These are phyloP conservation scores for Uronychia setigera DNA, from an alignment of 73 alveolate genomes.

Conservation along the genomic window DNA sequence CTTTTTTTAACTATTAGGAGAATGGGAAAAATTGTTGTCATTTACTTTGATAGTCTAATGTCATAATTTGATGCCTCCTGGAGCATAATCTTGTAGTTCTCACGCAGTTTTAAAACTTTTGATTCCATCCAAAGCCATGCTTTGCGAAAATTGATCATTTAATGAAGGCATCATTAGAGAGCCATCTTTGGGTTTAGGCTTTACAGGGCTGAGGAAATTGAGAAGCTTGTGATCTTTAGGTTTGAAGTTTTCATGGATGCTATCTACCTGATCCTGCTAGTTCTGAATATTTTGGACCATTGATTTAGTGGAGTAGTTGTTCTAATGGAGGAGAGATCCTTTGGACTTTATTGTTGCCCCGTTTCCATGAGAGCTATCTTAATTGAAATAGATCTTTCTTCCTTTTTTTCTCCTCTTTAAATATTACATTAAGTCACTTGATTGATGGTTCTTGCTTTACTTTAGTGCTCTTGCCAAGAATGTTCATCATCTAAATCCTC, in stretches of 20 bases:
- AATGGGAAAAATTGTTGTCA: constrained; percentile 34
- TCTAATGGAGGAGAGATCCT: background rate
- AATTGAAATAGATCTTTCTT: background rate
- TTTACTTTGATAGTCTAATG: constrained; percentile 8
- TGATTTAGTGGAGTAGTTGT: background rate
- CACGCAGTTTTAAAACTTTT: background rate
- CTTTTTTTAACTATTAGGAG: too few species aligned
- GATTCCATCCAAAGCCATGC: background rate
- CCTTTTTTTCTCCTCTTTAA: background rate
- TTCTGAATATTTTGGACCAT: background rate
- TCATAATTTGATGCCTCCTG: background rate
- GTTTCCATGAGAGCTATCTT: background rate
- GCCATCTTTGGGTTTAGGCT: background rate
- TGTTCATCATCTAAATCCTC: background rate
- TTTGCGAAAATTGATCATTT: background rate
- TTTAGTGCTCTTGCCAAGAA: background rate
- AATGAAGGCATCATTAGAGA: background rate
- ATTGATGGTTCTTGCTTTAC: too few species aligned
- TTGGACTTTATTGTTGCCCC: background rate
- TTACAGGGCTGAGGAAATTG: background rate
- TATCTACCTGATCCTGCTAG: background rate
- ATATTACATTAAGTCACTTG: too few species aligned
- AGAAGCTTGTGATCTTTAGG: background rate
- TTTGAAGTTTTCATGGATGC: background rate
- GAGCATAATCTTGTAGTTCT: background rate